phyloP scores from a whole-genome alignment of 2,329 filamentous ascomycete species.

The Cadophora sp. region DNA sequence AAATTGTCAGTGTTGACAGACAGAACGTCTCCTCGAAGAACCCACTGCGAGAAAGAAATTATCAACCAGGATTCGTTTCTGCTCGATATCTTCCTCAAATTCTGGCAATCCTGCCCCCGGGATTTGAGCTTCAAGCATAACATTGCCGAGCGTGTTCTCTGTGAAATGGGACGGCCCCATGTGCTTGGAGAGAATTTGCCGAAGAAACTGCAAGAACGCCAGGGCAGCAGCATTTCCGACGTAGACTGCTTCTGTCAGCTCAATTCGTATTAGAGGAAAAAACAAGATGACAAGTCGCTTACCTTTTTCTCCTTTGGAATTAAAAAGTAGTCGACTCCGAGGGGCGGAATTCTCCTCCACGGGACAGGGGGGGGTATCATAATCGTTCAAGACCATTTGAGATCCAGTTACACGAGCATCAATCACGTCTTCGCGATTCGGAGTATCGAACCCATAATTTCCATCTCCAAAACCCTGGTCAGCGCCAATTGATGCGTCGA shows the following conservation, averaged over 20 bases:
- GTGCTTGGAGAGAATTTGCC: conserved; percentile 14
- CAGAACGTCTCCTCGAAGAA: background rate
- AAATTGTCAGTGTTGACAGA: background rate
- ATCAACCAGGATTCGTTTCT: conserved; percentile 8
- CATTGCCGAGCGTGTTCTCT: conserved; percentile 11
- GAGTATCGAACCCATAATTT: background rate
- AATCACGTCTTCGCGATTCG: background rate
- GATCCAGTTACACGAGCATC: background rate
- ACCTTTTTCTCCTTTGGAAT: conserved; percentile 19
- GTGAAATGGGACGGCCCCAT: conserved; percentile 18
- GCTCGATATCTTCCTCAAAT: conserved; percentile 1
- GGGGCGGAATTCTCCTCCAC: background rate
- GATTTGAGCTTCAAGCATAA: conserved; percentile 17
- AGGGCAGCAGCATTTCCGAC: conserved; percentile 14
- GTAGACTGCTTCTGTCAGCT: conserved; percentile 1
- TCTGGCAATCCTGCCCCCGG: conserved; percentile 3
- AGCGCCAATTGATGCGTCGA: background rate
- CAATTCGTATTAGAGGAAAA: no score
- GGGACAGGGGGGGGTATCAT: background rate
- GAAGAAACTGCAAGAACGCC: conserved; percentile 15
- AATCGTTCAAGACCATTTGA: background rate
- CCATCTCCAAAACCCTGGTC: background rate
- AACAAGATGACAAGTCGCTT: no score
- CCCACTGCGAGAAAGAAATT: conserved; percentile 16
- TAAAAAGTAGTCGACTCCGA: conserved; percentile 9